Percentiles rank a stretch among this genome's conserved stretches.
These are phyloP conservation scores for Xylaria sp. DNA, from an alignment of 2,329 filamentous ascomycete species.

Conservation along the genomic window DNA sequence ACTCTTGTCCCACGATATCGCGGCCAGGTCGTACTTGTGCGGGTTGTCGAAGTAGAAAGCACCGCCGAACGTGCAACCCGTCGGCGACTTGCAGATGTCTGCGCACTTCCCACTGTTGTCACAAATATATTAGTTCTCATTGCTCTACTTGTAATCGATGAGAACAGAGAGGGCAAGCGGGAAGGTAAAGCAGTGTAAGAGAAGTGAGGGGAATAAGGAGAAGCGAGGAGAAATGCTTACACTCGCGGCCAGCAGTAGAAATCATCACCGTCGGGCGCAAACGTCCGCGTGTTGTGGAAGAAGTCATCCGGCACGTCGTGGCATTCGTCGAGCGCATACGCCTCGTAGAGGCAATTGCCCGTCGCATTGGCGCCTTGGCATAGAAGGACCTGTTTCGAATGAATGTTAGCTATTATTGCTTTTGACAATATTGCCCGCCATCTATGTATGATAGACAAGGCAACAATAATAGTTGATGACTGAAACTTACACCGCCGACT, in stretches of 20 bases:
- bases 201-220: no score
- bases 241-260: conserved; percentile 61
- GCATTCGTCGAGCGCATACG: conserved; percentile 59
- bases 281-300: conserved; percentile 58
- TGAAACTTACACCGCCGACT: conserved; percentile 60
- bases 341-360: conserved; percentile 57
- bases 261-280: conserved; percentile 61
- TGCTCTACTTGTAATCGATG: no score
- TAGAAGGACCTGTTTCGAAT: conserved; percentile 56
- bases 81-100: conserved; percentile 60
- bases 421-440: no score
- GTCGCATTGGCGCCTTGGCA: conserved; percentile 64
- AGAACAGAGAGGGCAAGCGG: no score
- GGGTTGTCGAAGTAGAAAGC: conserved; percentile 58
- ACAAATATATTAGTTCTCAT: conserved; percentile 12
- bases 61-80: conserved; percentile 65
- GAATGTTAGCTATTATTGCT: conserved; percentile 9
- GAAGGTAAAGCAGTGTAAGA: neutral
- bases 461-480: no score
- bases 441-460: no score
- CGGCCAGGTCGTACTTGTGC: conserved; percentile 60
- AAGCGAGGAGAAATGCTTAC: conserved; percentile 38
- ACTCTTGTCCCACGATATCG: conserved; percentile 57
- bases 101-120: conserved; percentile 53
- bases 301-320: conserved; percentile 58